Conservation (phyloP, 371 early-diverging fungal species). For the Rhizopus stolonifer region DNA sequence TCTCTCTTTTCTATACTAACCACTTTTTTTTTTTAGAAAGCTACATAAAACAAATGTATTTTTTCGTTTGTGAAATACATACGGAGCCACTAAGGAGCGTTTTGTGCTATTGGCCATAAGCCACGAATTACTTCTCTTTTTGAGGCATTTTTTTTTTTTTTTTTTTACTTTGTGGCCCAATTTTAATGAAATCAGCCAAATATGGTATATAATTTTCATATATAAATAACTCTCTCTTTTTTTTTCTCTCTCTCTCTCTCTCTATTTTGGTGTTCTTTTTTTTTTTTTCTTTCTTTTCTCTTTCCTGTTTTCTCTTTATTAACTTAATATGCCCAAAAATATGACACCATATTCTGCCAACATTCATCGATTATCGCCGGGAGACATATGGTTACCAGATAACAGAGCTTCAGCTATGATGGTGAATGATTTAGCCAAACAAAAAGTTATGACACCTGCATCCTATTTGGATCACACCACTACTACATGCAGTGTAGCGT, state of each 20-base stretch:
- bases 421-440: constrained; percentile 21
- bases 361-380: constrained; percentile 24
- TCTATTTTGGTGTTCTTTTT: constrained; percentile 1
- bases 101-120: constrained; percentile 32
- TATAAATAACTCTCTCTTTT: neutral
- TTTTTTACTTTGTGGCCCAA: constrained; percentile 12
- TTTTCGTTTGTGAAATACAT: neutral
- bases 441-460: constrained; percentile 10
- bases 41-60: neutral
- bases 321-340: too few species aligned
- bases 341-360: constrained; percentile 15
- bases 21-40: neutral
- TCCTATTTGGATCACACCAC: constrained; percentile 12
- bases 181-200: constrained; percentile 8
- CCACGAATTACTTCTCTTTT: constrained; percentile 15
- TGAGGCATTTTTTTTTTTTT: constrained; percentile 23
- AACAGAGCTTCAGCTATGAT: constrained; percentile 17
- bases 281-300: too few species aligned
- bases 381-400: constrained; percentile 27
- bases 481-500: constrained; percentile 19
- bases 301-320: too few species aligned
- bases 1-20: neutral
- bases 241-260: neutral
- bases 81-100: constrained; percentile 11
- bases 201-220: constrained; percentile 8